Evolutionary conservation across 805 yeast species (phyloP), one percentile per base, ranked within the genome.

Genomic region (Wickerhamiella alocasiicola): DNA sequence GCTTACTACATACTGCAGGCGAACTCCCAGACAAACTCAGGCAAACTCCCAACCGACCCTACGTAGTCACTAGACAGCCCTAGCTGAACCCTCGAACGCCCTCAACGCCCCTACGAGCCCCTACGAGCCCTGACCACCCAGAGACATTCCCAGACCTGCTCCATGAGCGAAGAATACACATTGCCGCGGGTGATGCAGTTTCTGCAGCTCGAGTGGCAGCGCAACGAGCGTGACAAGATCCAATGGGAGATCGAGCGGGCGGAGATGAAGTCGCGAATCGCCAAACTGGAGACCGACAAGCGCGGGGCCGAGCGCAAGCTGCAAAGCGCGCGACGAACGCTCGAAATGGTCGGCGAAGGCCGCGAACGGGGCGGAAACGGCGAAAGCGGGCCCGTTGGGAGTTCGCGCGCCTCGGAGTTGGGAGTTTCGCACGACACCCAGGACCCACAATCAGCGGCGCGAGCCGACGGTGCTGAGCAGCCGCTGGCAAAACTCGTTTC

Each of bases 231-330:
- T 41, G 74, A 72, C 48, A 60, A 76, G 38, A 71, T 75, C 40
- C 69, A 68, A 32, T 74, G 78, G 76, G 76, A 70, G 44, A 58
- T 73, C 39, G 80, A 75, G 51, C 62, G 69, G 27, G 72, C 75
- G 15, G 80, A 75, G 50, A 70, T 75, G 77, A 70, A 66, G 55
- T 51, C 61, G 31, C 60, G 66, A 24, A 69, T 74, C 35, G 66
- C 73, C 3, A 63, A 62, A 36, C 57, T 74, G 15, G 77, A 73
- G 48, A 69, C 74, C 28, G 78, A 74, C 46, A 71, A 71, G 48
- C 60, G 63, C 27, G 66, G 56, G 27, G 53, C 59, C n/a, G 58
- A 52, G 46, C 46, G 51, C 12, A 27, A 50, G 21, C 43, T 50
- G 9, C 55, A 51, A 29, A 46, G 49, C 29, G 50, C 54, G 28